Conservation (phyloP, 352 stramenopile species). For the Elongisporangium senticosum region DNA sequence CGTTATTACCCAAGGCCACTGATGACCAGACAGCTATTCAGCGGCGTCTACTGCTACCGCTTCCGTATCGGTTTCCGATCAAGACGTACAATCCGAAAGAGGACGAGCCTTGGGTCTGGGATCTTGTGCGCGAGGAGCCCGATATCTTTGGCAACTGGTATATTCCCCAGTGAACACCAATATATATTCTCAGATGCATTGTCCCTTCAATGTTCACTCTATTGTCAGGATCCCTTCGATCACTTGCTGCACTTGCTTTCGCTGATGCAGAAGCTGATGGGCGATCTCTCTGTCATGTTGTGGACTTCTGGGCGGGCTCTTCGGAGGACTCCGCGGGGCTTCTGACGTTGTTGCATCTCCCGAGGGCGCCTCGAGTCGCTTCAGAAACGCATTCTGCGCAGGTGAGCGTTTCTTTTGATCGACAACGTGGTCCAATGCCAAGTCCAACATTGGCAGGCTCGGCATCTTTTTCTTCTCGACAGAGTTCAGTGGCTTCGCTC, state of each 20-base stretch:
- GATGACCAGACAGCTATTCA: background rate
- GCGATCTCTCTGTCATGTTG: conserved; percentile 1
- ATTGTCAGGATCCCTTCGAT: conserved; percentile 9
- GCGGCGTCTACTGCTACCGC: conserved; percentile 24
- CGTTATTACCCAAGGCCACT: background rate
- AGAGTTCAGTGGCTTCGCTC: background rate
- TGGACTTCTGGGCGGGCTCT: background rate
- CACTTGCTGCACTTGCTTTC: conserved; percentile 22
- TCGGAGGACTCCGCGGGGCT: background rate
- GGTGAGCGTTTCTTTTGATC: conserved; percentile 28
- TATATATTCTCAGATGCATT: conserved; percentile 1
- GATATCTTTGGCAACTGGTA: conserved; percentile 74
- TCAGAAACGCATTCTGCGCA: conserved; percentile 62
- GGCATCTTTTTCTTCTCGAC: conserved; percentile 5
- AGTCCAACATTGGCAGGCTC: background rate
- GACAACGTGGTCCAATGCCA: background rate
- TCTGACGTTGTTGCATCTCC: background rate
- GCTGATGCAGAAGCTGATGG: conserved; percentile 27
- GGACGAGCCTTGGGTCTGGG: conserved; percentile 82
- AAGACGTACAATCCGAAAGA: conserved; percentile 57
- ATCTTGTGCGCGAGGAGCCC: conserved; percentile 54
- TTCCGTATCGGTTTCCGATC: conserved; percentile 68
- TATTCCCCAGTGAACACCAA: conserved; percentile 25
- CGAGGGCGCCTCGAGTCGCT: conserved; percentile 14
- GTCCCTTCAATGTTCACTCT: conserved; percentile 2